Percentiles rank a stretch among this genome's conserved stretches.
These are phyloP conservation scores for Zarea fungicola DNA, from an alignment of 2,329 filamentous ascomycete species.

Conservation along the genomic window DNA sequence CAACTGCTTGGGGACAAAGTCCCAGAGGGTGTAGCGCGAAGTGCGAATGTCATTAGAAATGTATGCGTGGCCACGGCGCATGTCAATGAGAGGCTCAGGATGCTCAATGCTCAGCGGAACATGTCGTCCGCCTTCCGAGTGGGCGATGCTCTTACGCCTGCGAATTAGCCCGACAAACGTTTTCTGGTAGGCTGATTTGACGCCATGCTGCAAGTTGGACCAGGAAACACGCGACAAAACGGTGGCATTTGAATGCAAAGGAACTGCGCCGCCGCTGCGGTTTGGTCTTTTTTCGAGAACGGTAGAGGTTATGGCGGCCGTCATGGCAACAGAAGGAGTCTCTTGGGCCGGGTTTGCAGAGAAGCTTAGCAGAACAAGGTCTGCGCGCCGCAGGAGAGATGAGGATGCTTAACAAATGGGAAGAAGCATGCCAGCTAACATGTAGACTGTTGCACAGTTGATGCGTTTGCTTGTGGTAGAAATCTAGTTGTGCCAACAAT, in stretches of 20 bases:
- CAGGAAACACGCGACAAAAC: background rate
- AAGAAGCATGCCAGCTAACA: background rate
- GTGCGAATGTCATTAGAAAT: slow-evolving; percentile 67
- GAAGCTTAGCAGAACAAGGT: too few relatives aligned
- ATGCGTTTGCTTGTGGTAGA: background rate
- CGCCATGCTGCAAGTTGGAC: slow-evolving; percentile 4
- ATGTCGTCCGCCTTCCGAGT: slow-evolving; percentile 59
- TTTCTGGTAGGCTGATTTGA: slow-evolving; percentile 28
- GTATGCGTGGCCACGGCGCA: slow-evolving; percentile 44
- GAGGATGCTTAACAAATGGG: background rate
- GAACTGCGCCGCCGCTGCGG: slow-evolving; percentile 13
- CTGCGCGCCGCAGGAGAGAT: background rate
- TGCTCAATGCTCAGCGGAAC: slow-evolving; percentile 38
- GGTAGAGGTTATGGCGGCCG: background rate
- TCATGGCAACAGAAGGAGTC: background rate
- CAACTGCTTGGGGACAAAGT: slow-evolving; percentile 80
- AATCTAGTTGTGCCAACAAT: too few relatives aligned
- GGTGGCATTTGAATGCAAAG: background rate
- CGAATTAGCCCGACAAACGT: slow-evolving; percentile 46
- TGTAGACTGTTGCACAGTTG: too few relatives aligned
- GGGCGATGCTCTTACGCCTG: slow-evolving; percentile 62
- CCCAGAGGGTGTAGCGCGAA: slow-evolving; percentile 76
- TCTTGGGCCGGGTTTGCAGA: background rate
- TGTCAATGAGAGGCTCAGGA: slow-evolving; percentile 40
- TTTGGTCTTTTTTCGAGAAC: background rate